Evolutionary conservation across 169 alveolate species (phyloP).

Genomic region (Plasmodium knowlesi): DNA sequence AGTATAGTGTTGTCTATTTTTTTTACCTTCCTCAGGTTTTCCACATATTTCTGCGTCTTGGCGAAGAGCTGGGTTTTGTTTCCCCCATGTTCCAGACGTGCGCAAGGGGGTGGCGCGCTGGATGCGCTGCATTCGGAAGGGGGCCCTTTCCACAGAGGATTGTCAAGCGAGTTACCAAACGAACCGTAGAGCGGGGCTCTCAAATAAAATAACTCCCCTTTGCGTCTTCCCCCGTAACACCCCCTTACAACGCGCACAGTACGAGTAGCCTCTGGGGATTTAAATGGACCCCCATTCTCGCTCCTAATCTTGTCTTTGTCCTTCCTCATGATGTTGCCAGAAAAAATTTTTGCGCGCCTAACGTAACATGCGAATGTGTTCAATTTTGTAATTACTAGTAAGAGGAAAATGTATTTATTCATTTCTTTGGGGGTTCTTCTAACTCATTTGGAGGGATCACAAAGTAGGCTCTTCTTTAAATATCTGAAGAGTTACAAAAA

Average conservation of each 20-base stretch:
- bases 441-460: neutral
- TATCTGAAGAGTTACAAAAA: neutral
- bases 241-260: neutral
- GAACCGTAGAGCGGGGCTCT: neutral
- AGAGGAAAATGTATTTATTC: constrained; percentile 8
- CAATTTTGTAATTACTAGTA: constrained; percentile 16
- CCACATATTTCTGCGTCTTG: constrained; percentile 3
- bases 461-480: neutral
- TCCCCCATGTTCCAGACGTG: neutral
- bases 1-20: constrained; percentile 60
- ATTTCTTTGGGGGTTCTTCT: constrained; percentile 21
- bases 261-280: neutral
- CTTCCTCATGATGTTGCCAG: neutral
- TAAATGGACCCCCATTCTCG: neutral
- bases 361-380: constrained; percentile 12
- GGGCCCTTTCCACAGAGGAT: neutral
- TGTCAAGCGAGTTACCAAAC: neutral
- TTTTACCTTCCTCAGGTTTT: constrained; percentile 50
- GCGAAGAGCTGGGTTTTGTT: neutral
- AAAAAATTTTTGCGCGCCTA: neutral
- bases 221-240: neutral
- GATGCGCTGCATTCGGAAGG: neutral
- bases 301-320: neutral
- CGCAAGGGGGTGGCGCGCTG: neutral
- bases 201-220: constrained; percentile 10